Base-by-base conservation (phyloP, 1,139 yeast species). In the Casaregolazyma lundiana region DNA sequence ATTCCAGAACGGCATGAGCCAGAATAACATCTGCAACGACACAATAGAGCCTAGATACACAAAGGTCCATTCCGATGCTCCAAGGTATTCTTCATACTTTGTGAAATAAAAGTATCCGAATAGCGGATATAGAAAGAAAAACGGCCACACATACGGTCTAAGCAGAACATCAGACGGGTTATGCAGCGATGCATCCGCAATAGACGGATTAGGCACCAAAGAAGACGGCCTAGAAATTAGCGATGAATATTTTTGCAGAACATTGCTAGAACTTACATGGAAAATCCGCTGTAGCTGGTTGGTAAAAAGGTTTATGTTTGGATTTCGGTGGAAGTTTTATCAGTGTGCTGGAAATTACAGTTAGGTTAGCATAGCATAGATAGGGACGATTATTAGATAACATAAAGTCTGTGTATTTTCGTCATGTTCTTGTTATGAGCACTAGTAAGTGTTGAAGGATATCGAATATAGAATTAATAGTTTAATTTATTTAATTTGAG, bases 1-100 rank as follows among this genome's bases (percentile, higher is more conserved):
- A 62, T 83, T 88, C 99, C 99, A 92, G 62, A 85, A 85, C n/a
- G 98, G 97, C 80, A 89, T 79, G 64, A 92, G 77, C 84, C 92
- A 78, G 49, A 92, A 70, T 63, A 92, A 71, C 50, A 82, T 70
- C 63, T 92, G 94, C 48, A 84, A 52, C 6, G 96, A 80, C 26
- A 84, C 66, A 47, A 90, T 74, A 6, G 88, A 67, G 49, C 95
- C 84, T 40, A 88, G 70, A 59, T 80, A 90, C 34, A 92, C 95
- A 66, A 87, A 88, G 0, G 97, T 92, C 80, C 80, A 74, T 67
- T 83, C 89, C 44, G 75, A 69, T 29, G 96, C 96, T 45, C 76
- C 83, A 58, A 92, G 84, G 63, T 87, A 87, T 47, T 69, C 72
- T 49, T 92, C 97, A 66, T 92, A 92, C 50, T 82, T 80, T 51